phyloP scores from a whole-genome alignment of 2,329 filamentous ascomycete genomes.

The Rasamsonia emersonii region DNA sequence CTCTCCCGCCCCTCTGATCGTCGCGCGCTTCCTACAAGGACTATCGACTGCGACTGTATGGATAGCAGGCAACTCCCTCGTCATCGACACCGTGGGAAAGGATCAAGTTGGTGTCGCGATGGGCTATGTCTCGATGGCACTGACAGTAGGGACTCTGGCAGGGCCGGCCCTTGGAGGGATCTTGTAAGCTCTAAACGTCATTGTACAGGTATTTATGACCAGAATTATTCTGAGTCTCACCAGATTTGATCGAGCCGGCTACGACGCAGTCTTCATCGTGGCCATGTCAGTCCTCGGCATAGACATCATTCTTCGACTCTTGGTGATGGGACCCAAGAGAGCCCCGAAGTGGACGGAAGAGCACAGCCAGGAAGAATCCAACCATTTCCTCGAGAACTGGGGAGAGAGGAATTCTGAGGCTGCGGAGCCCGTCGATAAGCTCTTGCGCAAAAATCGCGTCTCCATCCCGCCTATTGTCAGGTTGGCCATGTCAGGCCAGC shows the following conservation, averaged over 20 bases:
- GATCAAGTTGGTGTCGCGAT: slow-evolving; percentile 53
- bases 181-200: slow-evolving; percentile 7
- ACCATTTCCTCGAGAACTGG: slow-evolving; percentile 9
- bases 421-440: no score
- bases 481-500: slow-evolving; percentile 33
- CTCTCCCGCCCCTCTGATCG: slow-evolving; percentile 38
- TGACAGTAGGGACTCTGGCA: slow-evolving; percentile 49
- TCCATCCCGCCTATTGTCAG: slow-evolving; percentile 14
- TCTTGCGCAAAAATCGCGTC: slow-evolving; percentile 4
- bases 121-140: slow-evolving; percentile 43
- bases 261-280: slow-evolving; percentile 23
- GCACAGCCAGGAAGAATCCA: slow-evolving; percentile 5
- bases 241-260: slow-evolving; percentile 18
- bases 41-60: slow-evolving; percentile 51
- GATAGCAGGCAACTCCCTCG: slow-evolving; percentile 51
- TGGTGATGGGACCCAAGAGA: slow-evolving; percentile 46
- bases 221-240: background rate
- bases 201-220: background rate
- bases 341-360: slow-evolving; percentile 10
- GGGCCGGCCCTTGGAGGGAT: slow-evolving; percentile 41
- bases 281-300: slow-evolving; percentile 43
- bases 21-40: slow-evolving; percentile 50
- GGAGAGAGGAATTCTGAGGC: no score
- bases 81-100: slow-evolving; percentile 50
- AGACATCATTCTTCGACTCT: slow-evolving; percentile 52